A percentile compares a stretch with the other conserved stretches of the same genome.
Evolutionary conservation across 2,329 filamentous ascomycete genomes (phyloP).

Genomic region (Phialophora chinensis): DNA sequence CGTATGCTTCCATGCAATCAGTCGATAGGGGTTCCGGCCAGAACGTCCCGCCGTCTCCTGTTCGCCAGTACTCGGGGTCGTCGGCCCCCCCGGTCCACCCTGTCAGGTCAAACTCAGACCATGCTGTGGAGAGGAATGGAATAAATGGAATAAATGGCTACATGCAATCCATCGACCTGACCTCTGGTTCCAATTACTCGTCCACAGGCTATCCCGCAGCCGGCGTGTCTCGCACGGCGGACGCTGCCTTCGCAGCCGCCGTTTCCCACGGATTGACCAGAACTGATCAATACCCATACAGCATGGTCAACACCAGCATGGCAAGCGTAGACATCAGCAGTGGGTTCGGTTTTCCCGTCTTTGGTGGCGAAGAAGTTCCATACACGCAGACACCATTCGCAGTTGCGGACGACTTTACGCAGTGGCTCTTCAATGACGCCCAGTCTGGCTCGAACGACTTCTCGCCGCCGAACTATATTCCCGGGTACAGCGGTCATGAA

Average conservation of each 20-base stretch:
- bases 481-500: constrained; percentile 49
- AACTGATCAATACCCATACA: constrained; percentile 36
- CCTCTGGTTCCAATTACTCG: constrained; percentile 23
- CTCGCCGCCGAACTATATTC: constrained; percentile 48
- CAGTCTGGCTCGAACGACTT: constrained; percentile 60
- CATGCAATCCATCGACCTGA: constrained; percentile 30
- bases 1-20: constrained; percentile 23
- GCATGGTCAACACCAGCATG: constrained; percentile 32
- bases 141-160: constrained; percentile 27
- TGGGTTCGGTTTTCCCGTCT: constrained; percentile 73
- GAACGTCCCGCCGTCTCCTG: constrained; percentile 32
- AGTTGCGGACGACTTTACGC: constrained; percentile 85
- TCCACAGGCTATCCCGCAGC: constrained; percentile 28
- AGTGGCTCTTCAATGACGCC: constrained; percentile 78
- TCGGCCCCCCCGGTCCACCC: constrained; percentile 32
- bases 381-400: constrained; percentile 86
- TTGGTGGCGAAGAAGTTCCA: constrained; percentile 71
- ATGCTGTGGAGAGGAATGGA: constrained; percentile 20
- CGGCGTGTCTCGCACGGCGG: constrained; percentile 35
- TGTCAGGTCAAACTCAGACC: constrained; percentile 31
- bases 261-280: constrained; percentile 41
- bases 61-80: constrained; percentile 35
- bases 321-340: constrained; percentile 47
- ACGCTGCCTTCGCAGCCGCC: constrained; percentile 41
- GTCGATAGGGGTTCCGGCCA: constrained; percentile 19